phyloP scores from a whole-genome alignment of 257 asterid species.

The Nicotiana benthamiana region DNA sequence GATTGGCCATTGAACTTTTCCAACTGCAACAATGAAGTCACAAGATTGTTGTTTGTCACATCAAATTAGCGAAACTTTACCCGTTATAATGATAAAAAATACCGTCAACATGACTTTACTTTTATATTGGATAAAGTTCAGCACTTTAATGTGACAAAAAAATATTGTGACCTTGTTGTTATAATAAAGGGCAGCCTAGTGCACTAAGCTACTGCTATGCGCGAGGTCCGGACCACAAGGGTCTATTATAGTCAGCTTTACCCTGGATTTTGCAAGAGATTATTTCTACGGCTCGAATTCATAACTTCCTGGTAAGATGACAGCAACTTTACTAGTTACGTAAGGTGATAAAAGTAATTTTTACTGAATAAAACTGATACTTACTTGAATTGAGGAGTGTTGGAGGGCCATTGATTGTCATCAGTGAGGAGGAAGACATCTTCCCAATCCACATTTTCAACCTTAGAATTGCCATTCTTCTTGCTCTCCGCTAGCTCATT shows the following conservation, averaged over 20 bases:
- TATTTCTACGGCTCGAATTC: too few relatives aligned
- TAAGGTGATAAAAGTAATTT: not conserved
- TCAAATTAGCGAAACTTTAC: not conserved
- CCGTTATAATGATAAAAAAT: not conserved
- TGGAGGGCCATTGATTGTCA: slow-evolving; percentile 62
- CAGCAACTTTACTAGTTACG: not conserved
- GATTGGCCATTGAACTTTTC: too few relatives aligned
- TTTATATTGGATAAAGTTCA: not conserved
- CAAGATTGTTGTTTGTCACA: not conserved
- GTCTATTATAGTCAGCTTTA: too few relatives aligned
- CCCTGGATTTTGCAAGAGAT: too few relatives aligned
- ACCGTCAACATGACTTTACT: not conserved
- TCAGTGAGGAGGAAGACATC: slow-evolving; percentile 79
- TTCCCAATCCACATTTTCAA: slow-evolving; percentile 75
- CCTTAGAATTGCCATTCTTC: slow-evolving; percentile 17
- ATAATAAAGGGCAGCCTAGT: too few relatives aligned
- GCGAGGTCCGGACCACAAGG: too few relatives aligned
- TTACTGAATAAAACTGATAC: not conserved
- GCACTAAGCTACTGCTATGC: too few relatives aligned
- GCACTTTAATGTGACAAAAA: not conserved
- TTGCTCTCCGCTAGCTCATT: slow-evolving; percentile 41
- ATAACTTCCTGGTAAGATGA: too few relatives aligned
- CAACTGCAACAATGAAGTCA: not conserved
- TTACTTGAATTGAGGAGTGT: slow-evolving; percentile 58
- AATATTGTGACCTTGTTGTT: not conserved